Evolutionary conservation across 345 rosid genomes (phyloP).

Genomic region (Physaria fendleri): DNA sequence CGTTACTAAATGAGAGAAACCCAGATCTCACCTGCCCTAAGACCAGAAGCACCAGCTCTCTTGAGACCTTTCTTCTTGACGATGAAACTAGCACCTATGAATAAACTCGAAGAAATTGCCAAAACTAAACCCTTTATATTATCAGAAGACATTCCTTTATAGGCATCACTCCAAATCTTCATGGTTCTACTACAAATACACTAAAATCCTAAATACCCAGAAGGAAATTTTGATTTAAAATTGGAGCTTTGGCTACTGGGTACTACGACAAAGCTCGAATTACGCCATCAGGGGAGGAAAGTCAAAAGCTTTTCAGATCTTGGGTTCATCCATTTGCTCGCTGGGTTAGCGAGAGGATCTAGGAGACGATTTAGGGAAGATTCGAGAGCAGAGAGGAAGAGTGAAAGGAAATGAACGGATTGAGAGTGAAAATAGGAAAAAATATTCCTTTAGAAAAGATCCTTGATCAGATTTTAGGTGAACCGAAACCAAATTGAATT

Average conservation of each 20-base stretch:
- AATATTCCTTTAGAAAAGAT: too few species aligned
- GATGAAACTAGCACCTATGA: slow-evolving; percentile 81
- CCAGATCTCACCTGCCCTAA: slow-evolving; percentile 53
- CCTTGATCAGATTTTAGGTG: too few species aligned
- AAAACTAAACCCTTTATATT: slow-evolving; percentile 65
- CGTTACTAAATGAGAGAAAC: background rate
- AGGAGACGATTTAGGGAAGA: slow-evolving; percentile 12
- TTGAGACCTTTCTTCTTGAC: slow-evolving; percentile 79
- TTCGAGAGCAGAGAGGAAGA: background rate
- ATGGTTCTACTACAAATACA: slow-evolving; percentile 5
- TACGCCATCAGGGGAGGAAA: background rate
- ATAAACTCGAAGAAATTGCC: slow-evolving; percentile 68
- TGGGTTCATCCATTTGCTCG: slow-evolving; percentile 10
- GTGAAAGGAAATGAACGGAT: too few species aligned
- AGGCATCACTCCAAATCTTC: slow-evolving; percentile 39
- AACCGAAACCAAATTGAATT: too few species aligned
- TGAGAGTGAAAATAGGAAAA: too few species aligned
- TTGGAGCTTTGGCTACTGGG: slow-evolving; percentile 9
- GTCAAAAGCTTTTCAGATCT: slow-evolving; percentile 13
- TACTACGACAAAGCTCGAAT: slow-evolving; percentile 4
- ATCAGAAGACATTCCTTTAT: slow-evolving; percentile 66
- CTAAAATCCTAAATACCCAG: slow-evolving; percentile 10
- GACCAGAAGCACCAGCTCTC: slow-evolving; percentile 62
- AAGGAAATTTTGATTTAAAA: too few species aligned
- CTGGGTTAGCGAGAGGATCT: slow-evolving; percentile 14